Conservation (phyloP, 148 eudicot species). For the Limonium bicolor region DNA sequence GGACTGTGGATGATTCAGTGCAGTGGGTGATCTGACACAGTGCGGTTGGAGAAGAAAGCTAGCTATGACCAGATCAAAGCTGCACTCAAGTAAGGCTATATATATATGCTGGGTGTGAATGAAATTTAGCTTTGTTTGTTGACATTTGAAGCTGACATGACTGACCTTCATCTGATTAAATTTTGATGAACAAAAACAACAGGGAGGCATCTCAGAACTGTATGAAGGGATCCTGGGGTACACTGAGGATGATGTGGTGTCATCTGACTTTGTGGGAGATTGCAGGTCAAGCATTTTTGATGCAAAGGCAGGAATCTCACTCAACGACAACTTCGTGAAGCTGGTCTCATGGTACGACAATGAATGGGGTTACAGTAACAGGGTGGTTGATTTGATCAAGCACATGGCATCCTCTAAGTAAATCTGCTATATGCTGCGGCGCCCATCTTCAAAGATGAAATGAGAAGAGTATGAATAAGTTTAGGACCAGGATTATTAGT, state of each 20-base stretch:
- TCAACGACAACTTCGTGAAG: conserved; percentile 48
- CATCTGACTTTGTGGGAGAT: conserved; percentile 54
- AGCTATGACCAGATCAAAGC: conserved; percentile 48
- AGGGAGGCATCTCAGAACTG: conserved; percentile 43
- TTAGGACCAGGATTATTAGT: too few relatives aligned
- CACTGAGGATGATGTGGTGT: conserved; percentile 66
- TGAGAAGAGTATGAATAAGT: too few relatives aligned
- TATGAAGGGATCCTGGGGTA: conserved; percentile 63
- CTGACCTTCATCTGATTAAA: too few relatives aligned
- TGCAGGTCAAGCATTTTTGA: conserved; percentile 61
- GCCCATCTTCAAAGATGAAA: too few relatives aligned
- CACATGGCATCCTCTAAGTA: conserved; percentile 28
- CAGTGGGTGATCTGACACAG: conserved; percentile 69
- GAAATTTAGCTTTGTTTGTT: background rate
- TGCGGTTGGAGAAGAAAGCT: conserved; percentile 49
- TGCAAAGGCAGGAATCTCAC: conserved; percentile 68
- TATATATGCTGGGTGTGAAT: background rate
- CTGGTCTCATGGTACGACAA: conserved; percentile 72
- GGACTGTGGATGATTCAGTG: conserved; percentile 62
- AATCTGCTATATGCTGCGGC: too few relatives aligned
- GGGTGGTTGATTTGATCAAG: conserved; percentile 47
- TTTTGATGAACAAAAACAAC: background rate
- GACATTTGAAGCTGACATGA: too few relatives aligned
- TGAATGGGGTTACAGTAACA: conserved; percentile 70
- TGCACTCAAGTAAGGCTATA: conserved; percentile 33